Evolutionary conservation across 305 asterid genomes (phyloP).

Genomic region (Plantago coronopus): DNA sequence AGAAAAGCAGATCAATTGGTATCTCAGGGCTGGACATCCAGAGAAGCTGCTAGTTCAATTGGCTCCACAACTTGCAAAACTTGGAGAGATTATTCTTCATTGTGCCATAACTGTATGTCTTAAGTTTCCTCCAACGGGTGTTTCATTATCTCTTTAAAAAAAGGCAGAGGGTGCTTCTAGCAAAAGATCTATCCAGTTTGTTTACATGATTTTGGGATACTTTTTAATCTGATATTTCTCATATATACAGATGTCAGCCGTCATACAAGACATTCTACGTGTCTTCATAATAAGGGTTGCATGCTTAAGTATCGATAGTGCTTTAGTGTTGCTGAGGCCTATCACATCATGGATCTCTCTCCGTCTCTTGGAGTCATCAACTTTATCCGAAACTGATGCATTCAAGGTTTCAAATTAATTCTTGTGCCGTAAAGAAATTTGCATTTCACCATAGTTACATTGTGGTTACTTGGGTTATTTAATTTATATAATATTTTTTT

Average conservation of each 20-base stretch:
- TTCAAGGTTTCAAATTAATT: constrained; percentile 55
- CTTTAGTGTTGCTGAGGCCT: constrained; percentile 67
- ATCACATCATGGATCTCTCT: constrained; percentile 48
- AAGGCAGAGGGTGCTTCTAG: neutral
- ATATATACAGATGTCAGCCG: constrained; percentile 29
- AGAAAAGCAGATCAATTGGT: constrained; percentile 81
- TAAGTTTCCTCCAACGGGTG: constrained; percentile 16
- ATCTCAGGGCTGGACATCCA: constrained; percentile 58
- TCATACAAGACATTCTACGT: constrained; percentile 79
- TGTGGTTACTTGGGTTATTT: constrained; percentile 8
- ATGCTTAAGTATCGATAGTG: constrained; percentile 60
- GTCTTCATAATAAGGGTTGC: constrained; percentile 78
- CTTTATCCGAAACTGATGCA: constrained; percentile 57
- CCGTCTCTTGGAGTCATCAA: constrained; percentile 48
- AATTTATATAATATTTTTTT: neutral
- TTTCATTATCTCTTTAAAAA: neutral
- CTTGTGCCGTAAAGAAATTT: constrained; percentile 6
- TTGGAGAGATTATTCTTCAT: constrained; percentile 47
- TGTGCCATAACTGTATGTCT: constrained; percentile 54
- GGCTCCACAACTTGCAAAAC: constrained; percentile 37
- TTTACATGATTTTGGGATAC: neutral
- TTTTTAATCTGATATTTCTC: constrained; percentile 15
- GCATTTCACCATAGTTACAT: constrained; percentile 21
- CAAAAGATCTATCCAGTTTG: neutral
- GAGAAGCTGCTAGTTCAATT: constrained; percentile 68